Conservation (phyloP, 306 rosid species). For the Chamaecrista fasciculata region DNA sequence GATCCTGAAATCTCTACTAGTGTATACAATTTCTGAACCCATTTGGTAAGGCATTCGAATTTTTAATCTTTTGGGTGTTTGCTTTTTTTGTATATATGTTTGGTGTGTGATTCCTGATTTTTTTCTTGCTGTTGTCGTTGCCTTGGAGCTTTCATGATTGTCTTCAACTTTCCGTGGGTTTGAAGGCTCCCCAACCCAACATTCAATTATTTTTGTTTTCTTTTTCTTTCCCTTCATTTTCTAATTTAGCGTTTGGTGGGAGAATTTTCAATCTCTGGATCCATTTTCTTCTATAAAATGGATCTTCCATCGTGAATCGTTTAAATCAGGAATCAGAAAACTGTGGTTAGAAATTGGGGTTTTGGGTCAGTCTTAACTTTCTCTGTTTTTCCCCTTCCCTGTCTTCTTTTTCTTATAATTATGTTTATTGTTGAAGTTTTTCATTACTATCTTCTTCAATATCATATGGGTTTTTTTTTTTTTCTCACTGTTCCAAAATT, state of each 20-base stretch:
- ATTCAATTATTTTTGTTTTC: constrained; percentile 9
- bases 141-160: constrained; percentile 37
- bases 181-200: constrained; percentile 37
- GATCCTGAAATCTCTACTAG: too few relatives aligned
- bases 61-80: background rate
- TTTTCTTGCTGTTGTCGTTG: constrained; percentile 26
- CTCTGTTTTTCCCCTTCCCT: too few relatives aligned
- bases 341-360: constrained; percentile 26
- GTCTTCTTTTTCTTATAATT: too few relatives aligned
- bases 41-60: background rate
- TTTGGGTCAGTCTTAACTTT: constrained; percentile 26
- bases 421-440: background rate
- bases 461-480: too few relatives aligned
- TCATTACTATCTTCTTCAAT: background rate
- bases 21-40: background rate
- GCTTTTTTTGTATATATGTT: constrained; percentile 7
- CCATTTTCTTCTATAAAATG: constrained; percentile 37
- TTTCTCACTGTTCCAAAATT: too few relatives aligned
- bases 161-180: constrained; percentile 39
- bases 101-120: constrained; percentile 31
- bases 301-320: constrained; percentile 15
- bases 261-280: constrained; percentile 19
- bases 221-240: background rate
- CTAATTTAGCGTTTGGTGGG: constrained; percentile 27
- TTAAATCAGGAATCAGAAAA: constrained; percentile 24